phyloP scores from a whole-genome alignment of 2,329 filamentous ascomycete genomes.

The Neonectria punicea region DNA sequence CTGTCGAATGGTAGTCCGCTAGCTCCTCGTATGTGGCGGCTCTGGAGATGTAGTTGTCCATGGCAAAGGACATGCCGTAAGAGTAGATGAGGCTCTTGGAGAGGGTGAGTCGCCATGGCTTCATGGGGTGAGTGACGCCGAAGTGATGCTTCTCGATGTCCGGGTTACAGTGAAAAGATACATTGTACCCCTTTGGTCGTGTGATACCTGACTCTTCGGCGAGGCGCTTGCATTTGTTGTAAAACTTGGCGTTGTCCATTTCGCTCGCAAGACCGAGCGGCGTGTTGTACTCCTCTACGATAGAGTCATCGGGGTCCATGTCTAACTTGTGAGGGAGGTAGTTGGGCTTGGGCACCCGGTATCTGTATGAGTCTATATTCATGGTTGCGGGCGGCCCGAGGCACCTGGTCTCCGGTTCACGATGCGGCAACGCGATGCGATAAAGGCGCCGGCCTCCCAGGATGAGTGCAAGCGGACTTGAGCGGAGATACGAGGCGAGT shows the following conservation, averaged over 20 bases:
- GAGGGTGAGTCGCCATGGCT: constrained; percentile 95
- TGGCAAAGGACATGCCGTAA: constrained; percentile 95
- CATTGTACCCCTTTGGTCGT: constrained; percentile 84
- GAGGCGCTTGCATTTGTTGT: constrained; percentile 66
- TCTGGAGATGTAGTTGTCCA: constrained; percentile 91
- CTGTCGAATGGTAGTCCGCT: constrained; percentile 83
- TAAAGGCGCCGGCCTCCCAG: neutral
- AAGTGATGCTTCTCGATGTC: constrained; percentile 98
- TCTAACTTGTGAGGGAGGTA: constrained; percentile 67
- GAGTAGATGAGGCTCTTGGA: constrained; percentile 95
- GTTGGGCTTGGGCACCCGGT: constrained; percentile 67
- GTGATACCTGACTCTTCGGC: constrained; percentile 75
- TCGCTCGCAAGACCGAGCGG: constrained; percentile 63
- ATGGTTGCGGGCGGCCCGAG: constrained; percentile 32
- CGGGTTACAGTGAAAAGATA: constrained; percentile 96
- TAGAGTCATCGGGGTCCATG: constrained; percentile 60
- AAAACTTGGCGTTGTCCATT: constrained; percentile 66
- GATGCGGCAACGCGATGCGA: constrained; percentile 11
- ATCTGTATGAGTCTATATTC: constrained; percentile 61
- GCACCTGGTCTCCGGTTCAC: constrained; percentile 6
- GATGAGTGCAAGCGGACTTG: neutral
- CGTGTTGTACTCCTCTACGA: constrained; percentile 63
- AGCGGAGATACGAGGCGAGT: neutral
- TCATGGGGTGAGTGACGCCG: constrained; percentile 97
- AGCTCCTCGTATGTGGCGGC: constrained; percentile 90